A percentile compares a stretch with the other conserved stretches of the same genome.
Evolutionary conservation across 352 stramenopile species (phyloP).

Genomic region (Aphanomyces astaci): DNA sequence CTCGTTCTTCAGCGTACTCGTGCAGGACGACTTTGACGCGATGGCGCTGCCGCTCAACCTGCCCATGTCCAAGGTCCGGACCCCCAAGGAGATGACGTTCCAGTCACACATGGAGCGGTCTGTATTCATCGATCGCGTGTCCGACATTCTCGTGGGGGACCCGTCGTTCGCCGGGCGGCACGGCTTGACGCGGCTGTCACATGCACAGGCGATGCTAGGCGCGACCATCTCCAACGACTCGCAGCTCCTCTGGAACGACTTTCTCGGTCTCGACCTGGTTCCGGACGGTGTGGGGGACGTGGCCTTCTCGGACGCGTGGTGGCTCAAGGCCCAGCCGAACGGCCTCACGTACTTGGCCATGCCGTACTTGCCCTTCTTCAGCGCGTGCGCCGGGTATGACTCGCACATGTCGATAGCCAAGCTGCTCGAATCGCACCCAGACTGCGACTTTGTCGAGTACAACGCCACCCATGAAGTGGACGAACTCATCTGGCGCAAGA

Average conservation of each 20-base stretch:
- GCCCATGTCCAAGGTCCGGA: constrained; percentile 52
- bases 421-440: constrained; percentile 91
- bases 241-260: constrained; percentile 45
- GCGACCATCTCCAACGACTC: neutral
- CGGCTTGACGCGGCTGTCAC: constrained; percentile 47
- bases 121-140: constrained; percentile 86
- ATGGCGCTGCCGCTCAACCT: constrained; percentile 94
- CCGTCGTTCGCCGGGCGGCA: constrained; percentile 44
- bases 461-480: constrained; percentile 87
- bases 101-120: constrained; percentile 65
- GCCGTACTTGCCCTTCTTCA: constrained; percentile 95
- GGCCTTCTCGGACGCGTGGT: constrained; percentile 55
- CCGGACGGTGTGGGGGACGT: constrained; percentile 35
- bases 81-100: constrained; percentile 43
- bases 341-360: constrained; percentile 71
- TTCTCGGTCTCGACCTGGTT: constrained; percentile 40
- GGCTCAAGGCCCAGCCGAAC: constrained; percentile 54
- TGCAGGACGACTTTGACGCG: constrained; percentile 60
- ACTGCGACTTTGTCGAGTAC: constrained; percentile 82
- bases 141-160: constrained; percentile 89
- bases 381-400: constrained; percentile 92
- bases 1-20: constrained; percentile 77
- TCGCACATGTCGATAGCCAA: constrained; percentile 90
- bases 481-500: constrained; percentile 86
- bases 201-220: constrained; percentile 16